Conservation (phyloP, 2,329 filamentous ascomycete species). For the Pseudodiploospora longispora region DNA sequence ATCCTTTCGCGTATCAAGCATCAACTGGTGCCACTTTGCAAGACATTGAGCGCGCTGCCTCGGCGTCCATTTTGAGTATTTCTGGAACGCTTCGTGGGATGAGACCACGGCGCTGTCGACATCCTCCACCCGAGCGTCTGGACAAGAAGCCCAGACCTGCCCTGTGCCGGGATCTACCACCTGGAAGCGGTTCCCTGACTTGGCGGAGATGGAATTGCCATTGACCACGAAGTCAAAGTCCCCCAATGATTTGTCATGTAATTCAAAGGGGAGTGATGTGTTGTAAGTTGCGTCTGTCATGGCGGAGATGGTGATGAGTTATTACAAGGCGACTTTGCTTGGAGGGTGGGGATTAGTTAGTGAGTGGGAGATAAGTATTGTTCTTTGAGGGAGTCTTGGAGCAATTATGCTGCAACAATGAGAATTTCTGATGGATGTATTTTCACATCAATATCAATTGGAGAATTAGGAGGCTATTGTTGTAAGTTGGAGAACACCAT, state of each 20-base stretch:
- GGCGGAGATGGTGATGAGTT: no score
- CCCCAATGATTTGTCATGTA: slow-evolving; percentile 39
- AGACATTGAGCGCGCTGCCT: slow-evolving; percentile 27
- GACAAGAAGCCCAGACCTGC: slow-evolving; percentile 40
- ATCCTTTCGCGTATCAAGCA: slow-evolving; percentile 27
- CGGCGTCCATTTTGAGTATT: slow-evolving; percentile 29
- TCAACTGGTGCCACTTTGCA: slow-evolving; percentile 27
- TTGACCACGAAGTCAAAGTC: slow-evolving; percentile 43
- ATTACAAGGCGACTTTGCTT: no score
- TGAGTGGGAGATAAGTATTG: no score
- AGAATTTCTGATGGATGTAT: no score
- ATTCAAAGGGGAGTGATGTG: slow-evolving; percentile 27
- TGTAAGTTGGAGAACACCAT: no score
- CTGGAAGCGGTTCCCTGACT: slow-evolving; percentile 40
- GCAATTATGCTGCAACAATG: no score
- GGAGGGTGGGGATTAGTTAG: no score
- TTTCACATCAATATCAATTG: no score
- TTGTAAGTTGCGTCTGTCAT: no score
- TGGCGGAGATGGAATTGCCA: slow-evolving; percentile 37
- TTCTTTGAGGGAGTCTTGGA: no score
- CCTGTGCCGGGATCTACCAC: slow-evolving; percentile 46
- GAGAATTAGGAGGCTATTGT: no score
- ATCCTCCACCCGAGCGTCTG: slow-evolving; percentile 35
- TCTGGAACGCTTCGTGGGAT: slow-evolving; percentile 27
- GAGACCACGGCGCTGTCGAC: slow-evolving; percentile 29